Base-by-base conservation (phyloP, 768 basidiomycete genomes). In the Auriscalpium vulgare region DNA sequence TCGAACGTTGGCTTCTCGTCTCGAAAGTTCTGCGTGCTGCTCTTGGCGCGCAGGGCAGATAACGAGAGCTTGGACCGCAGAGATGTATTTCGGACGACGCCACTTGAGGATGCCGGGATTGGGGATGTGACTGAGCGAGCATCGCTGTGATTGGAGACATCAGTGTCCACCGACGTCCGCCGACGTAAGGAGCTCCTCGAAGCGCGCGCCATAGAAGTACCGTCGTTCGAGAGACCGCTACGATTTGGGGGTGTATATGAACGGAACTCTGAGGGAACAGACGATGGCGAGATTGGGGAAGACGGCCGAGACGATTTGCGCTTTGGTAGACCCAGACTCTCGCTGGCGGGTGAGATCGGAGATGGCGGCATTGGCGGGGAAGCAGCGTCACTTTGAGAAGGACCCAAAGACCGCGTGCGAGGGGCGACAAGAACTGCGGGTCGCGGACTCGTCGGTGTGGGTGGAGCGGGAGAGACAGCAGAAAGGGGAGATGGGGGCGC, bases 41-140 rank as follows among this genome's bases (percentile, higher is more conserved):
- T 62, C 59, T 68, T 74, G n/a, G 80, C 69, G 13, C 84, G 77
- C 6, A 90, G 72, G 50, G 79, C 83, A 1, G 87, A 85, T 4
- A 90, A 71, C 35, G 86, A 88, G 8, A 91, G 72, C 63, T 88
- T 90, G 0, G 78, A 75, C 7, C 78, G 78, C 10, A 88, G 68
- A 0, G 69, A 61, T 10, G 50, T 38, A n/a, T 66, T 72, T 11
- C 73, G 68, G 9, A 47, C 44, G 29, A 71, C 58, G 0, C 69
- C n/a, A 8, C 55, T 67, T 29, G 29, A 5, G 2, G 77, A 62
- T 1, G 74, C 70, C 1, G 74, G 69, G 1, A 78, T 75, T 2
- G 79, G 77, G 1, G 65, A 50, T 11, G 73, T 56, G 37, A 72
- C 66, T 8, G 71, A 70, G 11, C 69, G 71, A 1, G 72, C 71